phyloP scores from a whole-genome alignment of 148 eudicot species.

The Diospyros kaki region DNA sequence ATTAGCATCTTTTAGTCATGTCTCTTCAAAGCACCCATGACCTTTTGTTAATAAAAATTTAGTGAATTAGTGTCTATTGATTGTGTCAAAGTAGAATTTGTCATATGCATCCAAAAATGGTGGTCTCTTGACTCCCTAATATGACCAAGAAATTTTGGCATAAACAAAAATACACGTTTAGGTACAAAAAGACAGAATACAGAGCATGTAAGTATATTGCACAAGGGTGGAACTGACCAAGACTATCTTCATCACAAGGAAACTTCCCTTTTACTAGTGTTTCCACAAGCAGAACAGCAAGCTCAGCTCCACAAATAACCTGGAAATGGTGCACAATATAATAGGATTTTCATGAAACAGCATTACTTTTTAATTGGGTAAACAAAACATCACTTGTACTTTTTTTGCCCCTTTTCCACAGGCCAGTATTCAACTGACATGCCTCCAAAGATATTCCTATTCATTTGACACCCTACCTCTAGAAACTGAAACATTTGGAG shows the following conservation, averaged over 20 bases:
- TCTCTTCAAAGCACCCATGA: too few species aligned
- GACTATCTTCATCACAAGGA: constrained; percentile 45
- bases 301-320: constrained; percentile 97
- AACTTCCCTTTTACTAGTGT: constrained; percentile 79
- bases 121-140: too few species aligned
- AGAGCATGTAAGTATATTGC: not conserved
- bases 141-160: too few species aligned
- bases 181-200: not conserved
- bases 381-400: not conserved
- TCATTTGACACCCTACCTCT: not conserved
- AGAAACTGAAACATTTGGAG: not conserved
- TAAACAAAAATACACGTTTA: not conserved
- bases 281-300: constrained; percentile 74
- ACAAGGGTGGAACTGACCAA: constrained; percentile 53
- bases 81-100: not conserved
- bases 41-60: not conserved
- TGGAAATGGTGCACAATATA: constrained; percentile 17
- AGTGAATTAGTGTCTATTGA: not conserved
- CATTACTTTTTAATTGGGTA: not conserved
- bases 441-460: not conserved
- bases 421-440: not conserved
- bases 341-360: not conserved
- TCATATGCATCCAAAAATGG: not conserved
- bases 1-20: too few species aligned
- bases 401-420: not conserved